These are phyloP conservation scores for Candida anglica DNA, from an alignment of 805 yeast genomes.

Conservation along the genomic window DNA sequence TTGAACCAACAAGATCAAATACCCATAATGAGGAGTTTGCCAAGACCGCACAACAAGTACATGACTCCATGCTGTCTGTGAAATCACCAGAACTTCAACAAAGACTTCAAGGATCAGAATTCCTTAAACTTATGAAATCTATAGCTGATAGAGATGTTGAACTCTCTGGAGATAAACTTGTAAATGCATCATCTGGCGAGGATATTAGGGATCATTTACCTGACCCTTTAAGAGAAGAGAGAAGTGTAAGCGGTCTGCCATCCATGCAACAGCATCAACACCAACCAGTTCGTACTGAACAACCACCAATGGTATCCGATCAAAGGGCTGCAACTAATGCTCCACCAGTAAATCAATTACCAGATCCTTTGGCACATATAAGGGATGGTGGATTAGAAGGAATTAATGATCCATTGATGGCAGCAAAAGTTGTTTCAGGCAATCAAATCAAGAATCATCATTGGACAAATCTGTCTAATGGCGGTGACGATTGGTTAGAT, in stretches of 20 bases:
- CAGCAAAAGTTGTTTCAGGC: conserved; percentile 39
- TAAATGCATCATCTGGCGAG: conserved; percentile 25
- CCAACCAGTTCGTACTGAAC: background rate
- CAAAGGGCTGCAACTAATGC: background rate
- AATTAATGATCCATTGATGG: conserved; percentile 29
- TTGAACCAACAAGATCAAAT: conserved; percentile 13
- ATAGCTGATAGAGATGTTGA: conserved; percentile 36
- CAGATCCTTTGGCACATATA: conserved; percentile 43
- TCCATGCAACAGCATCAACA: background rate
- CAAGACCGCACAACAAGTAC: conserved; percentile 33
- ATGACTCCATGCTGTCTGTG: conserved; percentile 18
- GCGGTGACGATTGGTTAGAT: conserved; percentile 24
- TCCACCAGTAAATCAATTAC: conserved; percentile 21
- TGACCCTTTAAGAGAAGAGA: conserved; percentile 14
- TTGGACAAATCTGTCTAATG: conserved; percentile 24
- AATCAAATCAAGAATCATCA: conserved; percentile 29
- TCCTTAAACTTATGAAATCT: conserved; percentile 36
- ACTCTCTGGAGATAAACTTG: conserved; percentile 37
- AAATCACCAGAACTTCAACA: conserved; percentile 17
- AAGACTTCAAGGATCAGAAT: conserved; percentile 33
- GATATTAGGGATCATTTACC: conserved; percentile 27
- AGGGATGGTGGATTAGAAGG: conserved; percentile 33
- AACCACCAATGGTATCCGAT: background rate
- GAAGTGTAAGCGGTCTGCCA: background rate
- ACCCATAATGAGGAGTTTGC: conserved; percentile 28